A percentile compares a stretch with the other conserved stretches of the same genome.
phyloP scores from a whole-genome alignment of 352 stramenopile species.

The Phytopythium mirpurense region DNA sequence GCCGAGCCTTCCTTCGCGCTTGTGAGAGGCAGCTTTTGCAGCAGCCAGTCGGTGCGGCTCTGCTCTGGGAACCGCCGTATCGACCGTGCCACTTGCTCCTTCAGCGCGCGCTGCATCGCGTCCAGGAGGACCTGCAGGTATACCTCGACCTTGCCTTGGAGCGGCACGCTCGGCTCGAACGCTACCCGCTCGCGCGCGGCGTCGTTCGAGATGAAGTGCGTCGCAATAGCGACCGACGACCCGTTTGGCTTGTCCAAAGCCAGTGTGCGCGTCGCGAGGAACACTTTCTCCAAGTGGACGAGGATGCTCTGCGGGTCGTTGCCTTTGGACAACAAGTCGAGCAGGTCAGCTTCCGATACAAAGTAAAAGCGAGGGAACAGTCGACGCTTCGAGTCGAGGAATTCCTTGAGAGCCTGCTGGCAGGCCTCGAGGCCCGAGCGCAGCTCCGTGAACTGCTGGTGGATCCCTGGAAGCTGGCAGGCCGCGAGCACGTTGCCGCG shows the following conservation, averaged over 20 bases:
- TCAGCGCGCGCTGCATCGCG: conserved; percentile 88
- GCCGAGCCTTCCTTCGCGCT: conserved; percentile 14
- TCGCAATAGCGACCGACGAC: conserved; percentile 45
- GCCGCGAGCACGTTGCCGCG: conserved; percentile 68
- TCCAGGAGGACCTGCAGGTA: conserved; percentile 93
- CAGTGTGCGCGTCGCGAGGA: conserved; percentile 57
- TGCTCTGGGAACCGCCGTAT: conserved; percentile 86
- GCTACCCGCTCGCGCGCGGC: conserved; percentile 84
- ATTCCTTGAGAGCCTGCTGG: conserved; percentile 93
- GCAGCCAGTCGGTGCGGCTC: conserved; percentile 91
- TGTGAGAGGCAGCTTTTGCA: conserved; percentile 53
- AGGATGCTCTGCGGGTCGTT: conserved; percentile 85
- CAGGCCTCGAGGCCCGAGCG: conserved; percentile 84
- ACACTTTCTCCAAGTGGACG: conserved; percentile 89
- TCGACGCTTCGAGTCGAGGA: conserved; percentile 90
- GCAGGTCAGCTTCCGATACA: conserved; percentile 91
- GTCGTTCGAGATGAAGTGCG: conserved; percentile 89
- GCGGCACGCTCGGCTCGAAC: conserved; percentile 84
- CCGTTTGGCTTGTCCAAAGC: conserved; percentile 48
- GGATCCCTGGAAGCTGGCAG: conserved; percentile 81
- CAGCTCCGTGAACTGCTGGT: conserved; percentile 71
- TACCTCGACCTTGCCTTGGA: conserved; percentile 94
- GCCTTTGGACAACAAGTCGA: conserved; percentile 94
- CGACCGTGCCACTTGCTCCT: conserved; percentile 83
- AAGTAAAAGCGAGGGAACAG: conserved; percentile 96